These are phyloP conservation scores for Podospora australis DNA, from an alignment of 495 filamentous ascomycete species.

Conservation along the genomic window DNA sequence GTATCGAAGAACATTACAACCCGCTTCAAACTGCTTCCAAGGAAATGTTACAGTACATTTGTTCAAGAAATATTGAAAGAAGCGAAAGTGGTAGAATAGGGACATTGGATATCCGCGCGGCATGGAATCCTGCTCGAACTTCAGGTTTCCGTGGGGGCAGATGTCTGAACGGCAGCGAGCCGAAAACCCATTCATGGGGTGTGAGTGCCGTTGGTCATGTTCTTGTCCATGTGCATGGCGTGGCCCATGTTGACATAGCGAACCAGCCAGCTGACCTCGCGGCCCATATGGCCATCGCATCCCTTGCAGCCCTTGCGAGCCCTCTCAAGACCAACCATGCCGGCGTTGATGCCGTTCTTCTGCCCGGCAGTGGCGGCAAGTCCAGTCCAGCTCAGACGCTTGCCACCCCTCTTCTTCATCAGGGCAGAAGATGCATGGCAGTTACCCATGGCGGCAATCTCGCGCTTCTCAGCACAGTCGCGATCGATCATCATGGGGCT, in stretches of 20 bases:
- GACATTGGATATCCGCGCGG: too few species aligned
- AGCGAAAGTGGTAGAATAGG: too few species aligned
- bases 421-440: slow-evolving; percentile 22
- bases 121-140: too few species aligned
- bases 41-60: too few species aligned
- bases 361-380: slow-evolving; percentile 20
- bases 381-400: slow-evolving; percentile 33
- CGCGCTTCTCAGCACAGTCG: slow-evolving; percentile 34
- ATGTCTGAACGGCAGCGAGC: background rate
- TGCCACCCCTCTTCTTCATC: slow-evolving; percentile 18
- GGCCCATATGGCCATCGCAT: slow-evolving; percentile 19
- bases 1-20: too few species aligned
- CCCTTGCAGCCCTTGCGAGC: slow-evolving; percentile 22
- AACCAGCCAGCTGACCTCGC: slow-evolving; percentile 25
- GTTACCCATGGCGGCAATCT: slow-evolving; percentile 30
- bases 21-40: too few species aligned
- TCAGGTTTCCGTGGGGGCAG: too few species aligned
- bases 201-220: background rate
- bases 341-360: slow-evolving; percentile 21
- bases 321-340: slow-evolving; percentile 25
- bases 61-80: too few species aligned
- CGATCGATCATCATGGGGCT: slow-evolving; percentile 26
- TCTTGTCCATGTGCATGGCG: background rate
- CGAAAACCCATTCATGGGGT: background rate
- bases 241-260: slow-evolving; percentile 12